Percentiles rank a stretch among this genome's conserved stretches.
Evolutionary conservation across 164 flowering plant species (phyloP).

Genomic region (Nelumbo lutea): DNA sequence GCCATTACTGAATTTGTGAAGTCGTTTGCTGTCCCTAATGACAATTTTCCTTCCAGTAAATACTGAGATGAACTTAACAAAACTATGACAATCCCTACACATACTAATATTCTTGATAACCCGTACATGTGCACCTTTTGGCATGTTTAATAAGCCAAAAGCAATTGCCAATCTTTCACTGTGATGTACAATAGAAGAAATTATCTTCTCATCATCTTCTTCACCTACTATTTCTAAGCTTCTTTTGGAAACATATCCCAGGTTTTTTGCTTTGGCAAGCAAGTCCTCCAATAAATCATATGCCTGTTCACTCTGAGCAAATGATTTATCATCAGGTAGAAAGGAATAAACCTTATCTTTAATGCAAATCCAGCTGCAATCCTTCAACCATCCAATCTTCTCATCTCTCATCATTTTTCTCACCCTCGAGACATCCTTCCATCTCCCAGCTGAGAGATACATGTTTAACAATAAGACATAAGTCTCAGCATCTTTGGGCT

Average conservation of each 20-base stretch:
- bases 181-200: constrained; percentile 36
- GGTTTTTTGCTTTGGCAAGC: constrained; percentile 38
- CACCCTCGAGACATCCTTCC: constrained; percentile 64
- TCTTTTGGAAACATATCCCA: constrained; percentile 38
- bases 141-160: constrained; percentile 54
- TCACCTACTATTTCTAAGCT: constrained; percentile 35
- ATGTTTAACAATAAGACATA: constrained; percentile 55
- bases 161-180: constrained; percentile 81
- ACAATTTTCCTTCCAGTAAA: constrained; percentile 49
- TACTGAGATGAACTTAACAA: constrained; percentile 47
- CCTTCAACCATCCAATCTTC: constrained; percentile 35
- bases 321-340: constrained; percentile 30
- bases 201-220: constrained; percentile 25
- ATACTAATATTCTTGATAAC: constrained; percentile 57
- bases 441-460: constrained; percentile 62
- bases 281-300: constrained; percentile 37
- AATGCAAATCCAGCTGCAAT: constrained; percentile 79
- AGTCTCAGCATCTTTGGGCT: constrained; percentile 61
- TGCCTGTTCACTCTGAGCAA: constrained; percentile 29
- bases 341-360: constrained; percentile 62
- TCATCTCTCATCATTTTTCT: constrained; percentile 63
- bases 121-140: constrained; percentile 38
- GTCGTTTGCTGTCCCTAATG: constrained; percentile 65
- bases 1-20: constrained; percentile 65
- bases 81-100: constrained; percentile 74